phyloP scores from a whole-genome alignment of 371 early-diverging fungal species.

The Batkoa obscura region DNA sequence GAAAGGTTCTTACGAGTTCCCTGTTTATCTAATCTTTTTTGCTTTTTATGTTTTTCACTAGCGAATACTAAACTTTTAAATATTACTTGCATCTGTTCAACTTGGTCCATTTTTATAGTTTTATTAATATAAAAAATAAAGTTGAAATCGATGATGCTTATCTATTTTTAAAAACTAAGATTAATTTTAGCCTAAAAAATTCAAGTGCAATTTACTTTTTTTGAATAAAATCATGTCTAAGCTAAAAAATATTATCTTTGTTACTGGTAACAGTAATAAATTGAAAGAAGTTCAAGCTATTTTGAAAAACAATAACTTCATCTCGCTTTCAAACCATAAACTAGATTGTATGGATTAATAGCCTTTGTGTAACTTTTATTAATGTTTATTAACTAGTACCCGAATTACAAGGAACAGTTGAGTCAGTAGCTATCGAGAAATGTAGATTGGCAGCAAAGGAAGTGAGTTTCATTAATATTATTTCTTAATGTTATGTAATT shows the following conservation, averaged over 20 bases:
- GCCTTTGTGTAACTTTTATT: background rate
- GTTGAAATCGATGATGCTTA: no score
- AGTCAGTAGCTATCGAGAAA: constrained; percentile 61
- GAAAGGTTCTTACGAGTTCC: constrained; percentile 14
- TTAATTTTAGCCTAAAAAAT: no score
- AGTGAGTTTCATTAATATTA: constrained; percentile 11
- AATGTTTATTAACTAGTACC: constrained; percentile 27
- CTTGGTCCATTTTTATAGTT: no score
- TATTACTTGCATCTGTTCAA: background rate
- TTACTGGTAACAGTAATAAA: constrained; percentile 79
- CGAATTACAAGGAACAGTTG: constrained; percentile 68
- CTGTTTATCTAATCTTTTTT: constrained; percentile 20
- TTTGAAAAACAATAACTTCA: constrained; percentile 24
- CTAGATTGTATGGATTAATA: constrained; percentile 43
- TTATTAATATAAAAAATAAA: no score
- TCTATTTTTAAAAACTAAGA: no score
- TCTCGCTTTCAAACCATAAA: constrained; percentile 40
- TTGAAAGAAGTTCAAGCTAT: constrained; percentile 72
- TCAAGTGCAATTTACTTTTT: no score
- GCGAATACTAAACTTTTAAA: constrained; percentile 14
- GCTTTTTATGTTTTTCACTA: constrained; percentile 20
- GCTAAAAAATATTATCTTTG: constrained; percentile 1
- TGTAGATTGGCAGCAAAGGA: constrained; percentile 49
- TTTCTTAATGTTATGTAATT: background rate
- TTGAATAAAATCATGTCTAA: no score